Conservation (phyloP, 495 filamentous ascomycete species). For the Aspergillus ostianus region DNA sequence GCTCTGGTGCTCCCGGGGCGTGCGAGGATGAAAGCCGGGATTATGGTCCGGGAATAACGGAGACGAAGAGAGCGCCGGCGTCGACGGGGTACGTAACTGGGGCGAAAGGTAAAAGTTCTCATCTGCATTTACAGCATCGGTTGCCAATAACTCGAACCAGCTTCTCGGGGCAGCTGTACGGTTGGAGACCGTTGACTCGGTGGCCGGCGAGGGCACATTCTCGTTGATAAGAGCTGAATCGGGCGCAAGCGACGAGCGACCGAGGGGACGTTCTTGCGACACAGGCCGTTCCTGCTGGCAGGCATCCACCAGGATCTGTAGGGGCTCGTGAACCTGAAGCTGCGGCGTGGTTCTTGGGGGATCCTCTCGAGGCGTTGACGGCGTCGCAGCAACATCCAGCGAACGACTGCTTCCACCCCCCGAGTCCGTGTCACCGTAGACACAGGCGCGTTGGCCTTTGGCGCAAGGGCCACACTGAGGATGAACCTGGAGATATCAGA, state of each 20-base stretch:
- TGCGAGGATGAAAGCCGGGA: constrained; percentile 21
- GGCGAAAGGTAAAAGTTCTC: constrained; percentile 26
- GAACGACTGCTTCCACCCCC: neutral
- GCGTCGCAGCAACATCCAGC: neutral
- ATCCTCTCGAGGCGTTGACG: neutral
- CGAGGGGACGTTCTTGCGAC: neutral
- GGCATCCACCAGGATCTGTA: constrained; percentile 27
- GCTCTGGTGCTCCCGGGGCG: constrained; percentile 24
- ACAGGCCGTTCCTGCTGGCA: constrained; percentile 23
- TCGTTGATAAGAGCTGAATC: constrained; percentile 1
- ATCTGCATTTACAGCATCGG: constrained; percentile 30
- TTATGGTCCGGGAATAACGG: constrained; percentile 13
- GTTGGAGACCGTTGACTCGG: constrained; percentile 22
- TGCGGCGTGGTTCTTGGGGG: neutral
- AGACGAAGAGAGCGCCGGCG: neutral
- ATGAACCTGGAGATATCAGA: constrained; percentile 17
- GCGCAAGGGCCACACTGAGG: constrained; percentile 33
- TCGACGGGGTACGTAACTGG: constrained; percentile 12
- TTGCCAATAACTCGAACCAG: constrained; percentile 33
- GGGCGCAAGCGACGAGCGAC: neutral
- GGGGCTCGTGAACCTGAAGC: constrained; percentile 16
- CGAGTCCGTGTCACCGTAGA: constrained; percentile 13
- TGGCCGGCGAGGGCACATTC: constrained; percentile 24
- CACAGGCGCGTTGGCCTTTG: constrained; percentile 30
- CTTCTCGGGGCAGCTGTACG: constrained; percentile 24